Evolutionary conservation across 495 filamentous ascomycete species (phyloP), one percentile per base, ranked within the genome.

Genomic region (Annulohypoxylon nitens): DNA sequence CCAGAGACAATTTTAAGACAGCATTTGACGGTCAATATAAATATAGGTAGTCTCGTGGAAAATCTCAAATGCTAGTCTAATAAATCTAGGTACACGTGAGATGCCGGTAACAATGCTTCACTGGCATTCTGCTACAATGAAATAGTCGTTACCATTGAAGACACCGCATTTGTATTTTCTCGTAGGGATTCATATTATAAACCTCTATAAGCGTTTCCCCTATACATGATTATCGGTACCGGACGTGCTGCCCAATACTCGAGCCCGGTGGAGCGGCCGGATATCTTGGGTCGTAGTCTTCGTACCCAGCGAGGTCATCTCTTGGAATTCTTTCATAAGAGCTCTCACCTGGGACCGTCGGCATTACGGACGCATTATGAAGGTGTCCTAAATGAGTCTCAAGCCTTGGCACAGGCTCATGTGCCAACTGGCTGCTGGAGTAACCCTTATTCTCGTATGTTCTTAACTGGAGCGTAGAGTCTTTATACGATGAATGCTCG

Each of bases 221-320:
- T 60, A 8, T 9, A 59, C 33, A 53, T 34, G 33, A 43, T 26
- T 37, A 64, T 37, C 50, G 25, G 14, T 73, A 69, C 48, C 39
- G 65, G 14, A 25, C 25, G 12, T 65, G 70, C 30, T 57, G 60
- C 25, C 23, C 3, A 30, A 61, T 61, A 26, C 20, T 57, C 8
- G 48, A 45, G n/a, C 16, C 33, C 16, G 65, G 54, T 12, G 65
- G 65, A 12, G 33, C 65, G 11, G 54, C 54, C 12, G 65, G 65
- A 57, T 50, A 69, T 41, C 66, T 74, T 7, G 71, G 66, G 37
- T 74, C 66, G n/a, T 66, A 74, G 25, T 58, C 61, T 62, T 69
- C 66, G 43, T 69, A 65, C 9, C 36, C 14, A 30, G 39, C 41
- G 45, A 16, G 16, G 18, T 59, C 57, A 16, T 71, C 39, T 4